Evolutionary conservation across 129 eudicot species (phyloP).

Genomic region (Silybum marianum): DNA sequence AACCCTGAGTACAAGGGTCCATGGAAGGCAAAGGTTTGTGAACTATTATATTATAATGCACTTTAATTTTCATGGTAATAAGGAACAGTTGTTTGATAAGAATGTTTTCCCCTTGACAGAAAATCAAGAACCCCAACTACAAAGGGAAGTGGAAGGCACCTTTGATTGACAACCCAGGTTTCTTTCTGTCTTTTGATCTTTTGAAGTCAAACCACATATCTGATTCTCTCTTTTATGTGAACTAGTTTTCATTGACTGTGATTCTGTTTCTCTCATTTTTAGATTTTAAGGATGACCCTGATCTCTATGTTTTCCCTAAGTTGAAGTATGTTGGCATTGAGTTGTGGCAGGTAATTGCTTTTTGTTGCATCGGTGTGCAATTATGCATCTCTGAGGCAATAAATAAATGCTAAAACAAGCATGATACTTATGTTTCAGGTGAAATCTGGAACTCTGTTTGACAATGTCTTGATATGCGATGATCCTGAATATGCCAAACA

Average conservation of each 20-base stretch:
- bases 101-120: constrained; percentile 23
- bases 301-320: constrained; percentile 65
- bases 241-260: neutral
- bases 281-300: constrained; percentile 83
- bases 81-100: neutral
- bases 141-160: constrained; percentile 90
- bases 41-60: neutral
- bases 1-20: constrained; percentile 88
- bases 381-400: neutral
- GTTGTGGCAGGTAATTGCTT: constrained; percentile 68
- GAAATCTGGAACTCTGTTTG: constrained; percentile 94
- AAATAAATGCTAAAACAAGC: neutral
- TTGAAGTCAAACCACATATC: neutral
- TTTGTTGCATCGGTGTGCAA: neutral
- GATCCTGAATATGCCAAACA: constrained; percentile 83
- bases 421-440: constrained; percentile 51
- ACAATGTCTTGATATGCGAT: constrained; percentile 70
- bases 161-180: constrained; percentile 82
- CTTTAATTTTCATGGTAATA: neutral
- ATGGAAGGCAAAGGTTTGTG: constrained; percentile 69
- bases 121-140: constrained; percentile 84
- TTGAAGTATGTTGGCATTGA: constrained; percentile 75
- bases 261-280: neutral
- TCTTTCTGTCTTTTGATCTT: constrained; percentile 2
- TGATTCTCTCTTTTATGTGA: neutral